A percentile compares a stretch with the other conserved stretches of the same genome.
Evolutionary conservation across 768 basidiomycete species (phyloP).

Genomic region (Lactarius pseudohatsudake): DNA sequence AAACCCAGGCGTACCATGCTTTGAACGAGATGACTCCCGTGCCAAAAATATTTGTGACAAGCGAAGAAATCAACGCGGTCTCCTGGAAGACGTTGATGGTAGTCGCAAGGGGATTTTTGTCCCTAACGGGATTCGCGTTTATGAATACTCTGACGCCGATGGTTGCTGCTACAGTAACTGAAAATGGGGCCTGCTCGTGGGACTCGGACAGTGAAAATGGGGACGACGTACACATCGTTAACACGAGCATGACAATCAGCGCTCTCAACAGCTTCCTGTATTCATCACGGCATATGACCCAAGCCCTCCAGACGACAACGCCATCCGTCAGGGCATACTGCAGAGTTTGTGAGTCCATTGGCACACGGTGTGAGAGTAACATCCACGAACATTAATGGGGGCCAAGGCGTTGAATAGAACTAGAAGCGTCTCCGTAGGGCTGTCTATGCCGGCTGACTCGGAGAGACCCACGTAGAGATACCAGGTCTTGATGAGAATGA

Average conservation of each 20-base stretch:
- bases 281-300: slow-evolving; percentile 7
- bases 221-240: not conserved
- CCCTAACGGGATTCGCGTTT: not conserved
- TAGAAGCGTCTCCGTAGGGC: not conserved
- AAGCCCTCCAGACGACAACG: slow-evolving; percentile 22
- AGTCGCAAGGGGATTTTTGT: not conserved
- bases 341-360: not conserved
- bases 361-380: not conserved
- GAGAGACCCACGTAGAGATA: not conserved
- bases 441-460: not conserved
- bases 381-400: slow-evolving; percentile 14
- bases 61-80: not conserved
- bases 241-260: not conserved
- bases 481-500: slow-evolving; percentile 4
- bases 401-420: slow-evolving; percentile 10
- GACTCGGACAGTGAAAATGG: not conserved
- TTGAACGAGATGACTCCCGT: not conserved
- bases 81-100: slow-evolving; percentile 1
- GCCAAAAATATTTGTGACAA: not conserved
- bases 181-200: not conserved
- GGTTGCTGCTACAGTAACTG: not conserved
- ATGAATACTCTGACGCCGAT: not conserved
- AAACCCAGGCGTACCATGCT: not conserved
- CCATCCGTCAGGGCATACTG: slow-evolving; percentile 19
- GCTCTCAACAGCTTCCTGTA: not conserved